Percentiles rank a stretch among this genome's conserved stretches.
phyloP scores from a whole-genome alignment of 371 early-diverging fungal species.

The Entomophthora muscae region DNA sequence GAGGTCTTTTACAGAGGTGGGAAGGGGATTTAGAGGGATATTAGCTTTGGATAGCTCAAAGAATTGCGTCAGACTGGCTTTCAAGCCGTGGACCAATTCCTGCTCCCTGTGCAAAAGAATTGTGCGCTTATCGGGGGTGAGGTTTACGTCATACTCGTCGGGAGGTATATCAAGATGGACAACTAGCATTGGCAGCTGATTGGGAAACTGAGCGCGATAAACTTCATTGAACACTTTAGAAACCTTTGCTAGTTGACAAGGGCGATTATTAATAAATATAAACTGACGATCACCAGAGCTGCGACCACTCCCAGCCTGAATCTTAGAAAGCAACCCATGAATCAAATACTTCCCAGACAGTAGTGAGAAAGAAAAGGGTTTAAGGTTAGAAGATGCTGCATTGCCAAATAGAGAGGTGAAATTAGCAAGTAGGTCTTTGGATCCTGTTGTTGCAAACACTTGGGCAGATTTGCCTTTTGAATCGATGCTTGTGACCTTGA shows the following conservation, averaged over 20 bases:
- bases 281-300: conserved; percentile 69
- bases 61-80: conserved; percentile 20
- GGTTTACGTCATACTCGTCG: conserved; percentile 64
- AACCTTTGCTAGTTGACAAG: conserved; percentile 64
- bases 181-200: conserved; percentile 65
- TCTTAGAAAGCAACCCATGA: conserved; percentile 43
- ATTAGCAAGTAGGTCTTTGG: background rate
- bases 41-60: conserved; percentile 42
- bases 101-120: conserved; percentile 63
- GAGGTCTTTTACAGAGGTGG: conserved; percentile 11
- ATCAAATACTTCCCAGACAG: conserved; percentile 10
- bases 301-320: conserved; percentile 45
- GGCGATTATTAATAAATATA: conserved; percentile 73
- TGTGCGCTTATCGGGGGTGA: conserved; percentile 89
- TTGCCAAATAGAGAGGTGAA: conserved; percentile 9
- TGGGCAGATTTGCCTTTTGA: background rate
- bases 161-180: conserved; percentile 44
- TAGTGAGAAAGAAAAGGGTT: background rate
- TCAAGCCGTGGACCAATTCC: conserved; percentile 27
- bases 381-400: background rate
- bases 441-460: background rate
- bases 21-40: conserved; percentile 17
- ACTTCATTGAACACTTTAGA: conserved; percentile 57
- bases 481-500: conserved; percentile 26
- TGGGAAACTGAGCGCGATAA: conserved; percentile 41